Conservation (phyloP, 2,329 filamentous ascomycete genomes). For the Fusarium equiseti region DNA sequence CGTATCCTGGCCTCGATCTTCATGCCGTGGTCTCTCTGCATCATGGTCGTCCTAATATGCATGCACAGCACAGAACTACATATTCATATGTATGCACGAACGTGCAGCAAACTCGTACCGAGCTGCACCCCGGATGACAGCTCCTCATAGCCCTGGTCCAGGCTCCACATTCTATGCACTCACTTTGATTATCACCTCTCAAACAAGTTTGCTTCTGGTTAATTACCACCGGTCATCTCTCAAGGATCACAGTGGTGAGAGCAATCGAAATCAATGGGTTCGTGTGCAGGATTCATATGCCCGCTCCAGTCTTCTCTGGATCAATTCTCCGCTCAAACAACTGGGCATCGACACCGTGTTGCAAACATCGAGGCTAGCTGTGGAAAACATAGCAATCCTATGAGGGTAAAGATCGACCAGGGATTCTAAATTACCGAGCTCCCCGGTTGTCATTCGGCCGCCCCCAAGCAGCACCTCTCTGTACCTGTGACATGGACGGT, state of each 20-base stretch:
- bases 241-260: not conserved
- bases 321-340: conserved; percentile 11
- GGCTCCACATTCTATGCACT: conserved; percentile 39
- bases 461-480: conserved; percentile 14
- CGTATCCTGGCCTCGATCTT: not conserved
- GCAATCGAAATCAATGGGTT: not conserved
- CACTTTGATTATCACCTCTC: conserved; percentile 41
- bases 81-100: not conserved
- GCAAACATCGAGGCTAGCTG: conserved; percentile 3
- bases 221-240: conserved; percentile 9
- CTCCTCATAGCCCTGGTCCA: conserved; percentile 22
- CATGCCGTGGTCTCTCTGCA: not conserved
- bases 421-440: conserved; percentile 17
- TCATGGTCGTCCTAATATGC: not conserved
- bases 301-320: not conserved
- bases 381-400: conserved; percentile 12
- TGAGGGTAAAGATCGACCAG: conserved; percentile 25
- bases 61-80: conserved; percentile 24
- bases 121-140: conserved; percentile 45
- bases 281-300: not conserved
- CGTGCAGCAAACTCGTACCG: conserved; percentile 16
- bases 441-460: conserved; percentile 16
- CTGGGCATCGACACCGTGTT: conserved; percentile 17
- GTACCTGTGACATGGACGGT: not conserved
- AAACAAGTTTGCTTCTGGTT: conserved; percentile 30